Conservation (phyloP, 257 asterid genomes). For the Lithospermum erythrorhizon region DNA sequence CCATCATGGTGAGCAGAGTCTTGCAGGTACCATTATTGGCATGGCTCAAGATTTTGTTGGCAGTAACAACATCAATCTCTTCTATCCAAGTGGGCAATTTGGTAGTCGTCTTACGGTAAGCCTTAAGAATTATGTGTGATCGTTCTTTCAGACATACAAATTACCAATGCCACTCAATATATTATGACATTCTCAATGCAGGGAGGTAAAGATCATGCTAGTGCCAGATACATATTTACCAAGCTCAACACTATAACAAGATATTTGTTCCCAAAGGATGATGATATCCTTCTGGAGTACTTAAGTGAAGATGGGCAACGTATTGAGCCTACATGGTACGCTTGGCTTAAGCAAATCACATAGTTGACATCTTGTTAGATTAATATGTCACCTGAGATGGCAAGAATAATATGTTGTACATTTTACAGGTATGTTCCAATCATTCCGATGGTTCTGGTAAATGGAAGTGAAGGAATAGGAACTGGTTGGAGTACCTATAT, state of each 20-base stretch:
- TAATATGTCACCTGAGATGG: not conserved
- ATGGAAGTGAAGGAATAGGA: slow-evolving; percentile 99
- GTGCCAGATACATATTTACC: slow-evolving; percentile 78
- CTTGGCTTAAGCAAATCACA: not conserved
- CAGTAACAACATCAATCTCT: slow-evolving; percentile 87
- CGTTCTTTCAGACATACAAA: not conserved
- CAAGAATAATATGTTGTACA: not conserved
- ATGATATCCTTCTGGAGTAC: slow-evolving; percentile 73
- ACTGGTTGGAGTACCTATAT: slow-evolving; percentile 93
- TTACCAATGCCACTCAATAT: not conserved
- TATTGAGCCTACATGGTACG: slow-evolving; percentile 89
- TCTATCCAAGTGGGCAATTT: slow-evolving; percentile 91
- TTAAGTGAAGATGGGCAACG: slow-evolving; percentile 86
- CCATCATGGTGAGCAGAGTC: slow-evolving; percentile 98
- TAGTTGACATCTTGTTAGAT: not conserved
- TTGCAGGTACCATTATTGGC: slow-evolving; percentile 83
- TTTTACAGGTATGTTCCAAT: slow-evolving; percentile 67
- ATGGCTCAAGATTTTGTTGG: slow-evolving; percentile 96
- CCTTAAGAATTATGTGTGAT: not conserved
- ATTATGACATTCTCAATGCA: slow-evolving; percentile 15
- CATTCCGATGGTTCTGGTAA: slow-evolving; percentile 82
- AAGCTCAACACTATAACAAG: slow-evolving; percentile 60
- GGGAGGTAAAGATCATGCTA: slow-evolving; percentile 99
- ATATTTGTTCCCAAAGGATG: slow-evolving; percentile 73
- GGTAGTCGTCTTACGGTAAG: slow-evolving; percentile 85